Evolutionary conservation across 2,329 filamentous ascomycete genomes (phyloP).

Genomic region (Botrytis galanthina): DNA sequence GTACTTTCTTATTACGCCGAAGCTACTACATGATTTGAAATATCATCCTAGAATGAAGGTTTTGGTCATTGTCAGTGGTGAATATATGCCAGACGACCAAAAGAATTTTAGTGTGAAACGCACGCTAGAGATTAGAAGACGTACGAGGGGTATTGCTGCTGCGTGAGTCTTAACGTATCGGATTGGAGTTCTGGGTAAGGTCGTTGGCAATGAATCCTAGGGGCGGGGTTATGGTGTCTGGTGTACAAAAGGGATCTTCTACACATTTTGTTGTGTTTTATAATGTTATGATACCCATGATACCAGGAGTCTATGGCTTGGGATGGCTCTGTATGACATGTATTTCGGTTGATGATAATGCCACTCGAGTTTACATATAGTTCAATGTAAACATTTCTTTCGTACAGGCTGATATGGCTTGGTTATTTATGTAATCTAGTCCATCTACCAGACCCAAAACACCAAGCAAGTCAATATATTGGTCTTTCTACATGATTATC

Average conservation of each 20-base stretch:
- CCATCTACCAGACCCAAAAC: background rate
- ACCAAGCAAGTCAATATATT: background rate
- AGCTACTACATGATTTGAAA: conserved; percentile 78
- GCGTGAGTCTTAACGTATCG: background rate
- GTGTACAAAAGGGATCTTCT: background rate
- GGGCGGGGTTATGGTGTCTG: background rate
- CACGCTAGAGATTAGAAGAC: conserved; percentile 33
- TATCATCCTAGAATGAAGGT: conserved; percentile 93
- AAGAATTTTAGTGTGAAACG: conserved; percentile 36
- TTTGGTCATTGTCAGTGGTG: conserved; percentile 88
- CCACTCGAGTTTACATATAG: background rate
- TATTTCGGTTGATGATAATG: background rate
- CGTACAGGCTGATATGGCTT: too few species aligned
- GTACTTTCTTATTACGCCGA: conserved; percentile 98
- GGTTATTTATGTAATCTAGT: background rate
- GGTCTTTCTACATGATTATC: too few species aligned
- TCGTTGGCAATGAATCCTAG: background rate
- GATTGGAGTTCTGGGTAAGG: background rate
- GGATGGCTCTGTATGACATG: too few species aligned
- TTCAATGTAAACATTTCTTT: background rate
- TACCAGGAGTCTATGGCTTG: background rate
- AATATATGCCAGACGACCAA: conserved; percentile 59
- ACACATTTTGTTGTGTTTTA: background rate
- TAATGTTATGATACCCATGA: conserved; percentile 1
- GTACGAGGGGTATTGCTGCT: conserved; percentile 28